Evolutionary conservation across 108 stramenopile genomes (phyloP).

Genomic region (Nannochloropsis oceanica): DNA sequence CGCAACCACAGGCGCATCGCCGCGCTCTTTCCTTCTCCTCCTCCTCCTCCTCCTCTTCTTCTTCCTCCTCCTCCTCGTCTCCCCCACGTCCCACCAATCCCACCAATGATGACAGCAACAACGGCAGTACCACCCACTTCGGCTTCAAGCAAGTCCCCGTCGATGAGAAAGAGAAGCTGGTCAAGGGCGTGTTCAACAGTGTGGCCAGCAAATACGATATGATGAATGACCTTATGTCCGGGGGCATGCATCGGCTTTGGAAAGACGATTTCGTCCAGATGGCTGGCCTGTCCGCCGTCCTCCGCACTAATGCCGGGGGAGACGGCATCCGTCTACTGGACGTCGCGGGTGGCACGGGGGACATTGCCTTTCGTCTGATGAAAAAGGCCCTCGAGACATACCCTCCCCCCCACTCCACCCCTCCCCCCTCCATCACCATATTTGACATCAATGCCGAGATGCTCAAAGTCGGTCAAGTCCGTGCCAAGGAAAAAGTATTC

Average conservation of each 20-base stretch:
- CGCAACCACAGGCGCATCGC: background rate
- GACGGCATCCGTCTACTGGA: conserved; percentile 46
- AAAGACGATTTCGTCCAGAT: conserved; percentile 71
- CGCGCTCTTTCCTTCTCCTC: background rate
- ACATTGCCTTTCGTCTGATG: conserved; percentile 80
- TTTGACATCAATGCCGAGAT: conserved; percentile 94
- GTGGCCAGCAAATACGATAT: conserved; percentile 56
- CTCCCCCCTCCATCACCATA: conserved; percentile 54
- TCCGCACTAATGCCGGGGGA: background rate
- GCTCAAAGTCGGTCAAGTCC: conserved; percentile 62
- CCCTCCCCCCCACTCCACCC: background rate
- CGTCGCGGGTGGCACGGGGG: conserved; percentile 96
- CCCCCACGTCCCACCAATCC: background rate
- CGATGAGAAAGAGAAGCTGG: conserved; percentile 12
- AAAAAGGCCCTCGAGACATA: background rate
- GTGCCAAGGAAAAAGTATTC: background rate
- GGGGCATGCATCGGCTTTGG: conserved; percentile 81
- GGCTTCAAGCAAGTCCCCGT: conserved; percentile 6
- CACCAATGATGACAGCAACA: background rate
- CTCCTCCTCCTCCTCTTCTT: background rate
- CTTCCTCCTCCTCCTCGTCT: background rate
- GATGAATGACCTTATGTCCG: conserved; percentile 98
- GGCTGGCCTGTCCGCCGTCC: background rate
- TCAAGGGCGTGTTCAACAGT: conserved; percentile 27
- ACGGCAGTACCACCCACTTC: background rate